These are phyloP conservation scores for Solanum hybrid DNA, from an alignment of 305 asterid genomes.

Conservation along the genomic window DNA sequence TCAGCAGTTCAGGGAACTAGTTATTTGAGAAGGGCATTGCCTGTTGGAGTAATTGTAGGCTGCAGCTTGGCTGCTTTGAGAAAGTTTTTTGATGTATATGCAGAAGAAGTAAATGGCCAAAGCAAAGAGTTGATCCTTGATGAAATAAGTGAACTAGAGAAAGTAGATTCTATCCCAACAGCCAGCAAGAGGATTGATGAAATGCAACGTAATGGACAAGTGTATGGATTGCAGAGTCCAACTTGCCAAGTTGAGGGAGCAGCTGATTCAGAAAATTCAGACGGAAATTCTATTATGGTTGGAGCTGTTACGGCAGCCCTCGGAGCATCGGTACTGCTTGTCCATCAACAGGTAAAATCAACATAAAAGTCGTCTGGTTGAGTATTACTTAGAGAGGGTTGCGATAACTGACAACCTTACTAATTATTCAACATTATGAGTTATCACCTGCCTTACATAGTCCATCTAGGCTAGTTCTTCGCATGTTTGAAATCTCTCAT, in stretches of 20 bases:
- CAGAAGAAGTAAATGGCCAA: slow-evolving; percentile 29
- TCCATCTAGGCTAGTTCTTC: not conserved
- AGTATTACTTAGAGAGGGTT: not conserved
- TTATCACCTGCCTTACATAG: slow-evolving; percentile 1
- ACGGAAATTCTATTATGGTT: slow-evolving; percentile 38
- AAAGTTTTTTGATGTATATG: slow-evolving; percentile 50
- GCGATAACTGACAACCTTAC: not conserved
- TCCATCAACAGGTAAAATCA: slow-evolving; percentile 51
- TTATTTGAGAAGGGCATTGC: slow-evolving; percentile 54
- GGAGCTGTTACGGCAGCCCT: slow-evolving; percentile 96
- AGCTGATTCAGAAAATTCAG: slow-evolving; percentile 27
- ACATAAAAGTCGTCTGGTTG: not conserved
- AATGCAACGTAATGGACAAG: slow-evolving; percentile 12
- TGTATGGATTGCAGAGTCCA: slow-evolving; percentile 14
- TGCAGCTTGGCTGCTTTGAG: slow-evolving; percentile 71
- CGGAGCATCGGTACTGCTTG: slow-evolving; percentile 86
- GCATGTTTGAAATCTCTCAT: not conserved
- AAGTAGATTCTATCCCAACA: slow-evolving; percentile 20
- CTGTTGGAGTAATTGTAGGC: slow-evolving; percentile 84
- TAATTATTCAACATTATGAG: slow-evolving; percentile 15
- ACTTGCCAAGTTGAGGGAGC: slow-evolving; percentile 23
- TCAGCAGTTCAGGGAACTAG: slow-evolving; percentile 59
- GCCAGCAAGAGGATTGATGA: slow-evolving; percentile 20
- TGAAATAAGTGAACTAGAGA: slow-evolving; percentile 20
- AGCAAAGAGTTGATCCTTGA: slow-evolving; percentile 22